Base-by-base conservation (phyloP, 805 yeast genomes). In the Metschnikowia lachancei region DNA sequence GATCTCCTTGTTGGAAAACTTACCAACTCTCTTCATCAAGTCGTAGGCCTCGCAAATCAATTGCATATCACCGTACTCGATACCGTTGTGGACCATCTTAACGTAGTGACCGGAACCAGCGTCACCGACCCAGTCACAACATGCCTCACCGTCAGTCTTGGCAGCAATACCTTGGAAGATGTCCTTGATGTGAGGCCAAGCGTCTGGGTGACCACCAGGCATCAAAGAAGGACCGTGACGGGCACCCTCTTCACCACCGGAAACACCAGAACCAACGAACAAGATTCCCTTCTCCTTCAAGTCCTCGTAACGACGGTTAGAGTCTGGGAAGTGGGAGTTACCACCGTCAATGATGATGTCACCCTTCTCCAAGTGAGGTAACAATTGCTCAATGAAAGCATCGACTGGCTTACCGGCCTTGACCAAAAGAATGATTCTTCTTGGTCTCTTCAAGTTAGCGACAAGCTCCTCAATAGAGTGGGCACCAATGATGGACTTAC, bases 221-320 rank as follows among this genome's bases (percentile, higher is more conserved):
- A 92, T 92, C 72, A 92, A 81, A 54, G 98, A 91, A 54, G 99
- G 99, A 65, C 99, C 99, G 74, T 87, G 81, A 76, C 99, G 88
- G 63, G 99, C 99, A 80, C 99, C 99, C 72, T 92, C 99, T 77
- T 92, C 99, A 80, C 99, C 99, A 75, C 99, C 99, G 60, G 98
- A 92, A 56, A 94, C 98, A 86, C 99, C 99, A 53, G 97, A 91
- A 65, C 99, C 99, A 55, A 92, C 98, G 60, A 89, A 94, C 57
- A 81, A 75, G 65, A 91, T 83, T 36, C 96, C 98, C 79, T 92
- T 83, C 47, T 72, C 76, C 70, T 85, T 82, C 69, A 92, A 81
- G 68, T 90, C 96, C 50, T 80, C 92, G 78, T 74, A 89, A 75
- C 99, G 88, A 77, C 98, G 90, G 86, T 91, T 91, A 52, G 97